Base-by-base conservation (phyloP, 2,329 filamentous ascomycete species). In the Paraconiothyrium brasiliense region DNA sequence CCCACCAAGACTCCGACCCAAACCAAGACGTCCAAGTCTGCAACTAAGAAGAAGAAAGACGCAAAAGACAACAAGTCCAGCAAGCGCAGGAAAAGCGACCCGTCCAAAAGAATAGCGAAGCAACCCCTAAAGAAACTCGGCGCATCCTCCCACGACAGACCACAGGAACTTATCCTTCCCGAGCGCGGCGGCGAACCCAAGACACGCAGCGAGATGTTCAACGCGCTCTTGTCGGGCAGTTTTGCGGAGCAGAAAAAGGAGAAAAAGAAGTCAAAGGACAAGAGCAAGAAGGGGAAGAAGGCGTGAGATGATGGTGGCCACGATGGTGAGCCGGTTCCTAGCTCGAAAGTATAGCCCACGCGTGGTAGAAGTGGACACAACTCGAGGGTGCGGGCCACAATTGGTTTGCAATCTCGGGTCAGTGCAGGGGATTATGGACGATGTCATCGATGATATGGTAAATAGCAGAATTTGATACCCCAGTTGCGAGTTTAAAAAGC, bases 181-280 rank as follows among this genome's bases (percentile, higher is more conserved):
- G 48, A 66, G 46, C 50, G 60, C 4, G 66, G 61, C 7, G 55
- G 54, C 16, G 68, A 66, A 14, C 65, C 71, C 14, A 68, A 69
- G 51, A 69, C 71, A 4, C 67, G 65, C 9, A 71, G 67, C 47
- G 70, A 72, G 60, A 70, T 68, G 2, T 74, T 74, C 52, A 68
- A 64, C 13, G 68, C 67, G 35, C 54, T 73, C 16, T 57, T 72
- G 20, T 59, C 69, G 27, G 71, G 67, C 3, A 64, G 63, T 58
- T 58, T 65, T 22, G 44, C 57, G 24, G 61, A 64, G 62, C 57
- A 62, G 50, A 62, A 51, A 52, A 67, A 67, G 55, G 61, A 51
- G 27, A 65, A 62, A 58, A 52, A 48, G 32, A 32, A 54, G 3
- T 2, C 51, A 35, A 56, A 11, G 24, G 46, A 50, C 6, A 35